A percentile compares a stretch with the other conserved stretches of the same genome.
Evolutionary conservation across 202 grass and related monocot species (phyloP).

Genomic region (Cymbopogon flexuosus): DNA sequence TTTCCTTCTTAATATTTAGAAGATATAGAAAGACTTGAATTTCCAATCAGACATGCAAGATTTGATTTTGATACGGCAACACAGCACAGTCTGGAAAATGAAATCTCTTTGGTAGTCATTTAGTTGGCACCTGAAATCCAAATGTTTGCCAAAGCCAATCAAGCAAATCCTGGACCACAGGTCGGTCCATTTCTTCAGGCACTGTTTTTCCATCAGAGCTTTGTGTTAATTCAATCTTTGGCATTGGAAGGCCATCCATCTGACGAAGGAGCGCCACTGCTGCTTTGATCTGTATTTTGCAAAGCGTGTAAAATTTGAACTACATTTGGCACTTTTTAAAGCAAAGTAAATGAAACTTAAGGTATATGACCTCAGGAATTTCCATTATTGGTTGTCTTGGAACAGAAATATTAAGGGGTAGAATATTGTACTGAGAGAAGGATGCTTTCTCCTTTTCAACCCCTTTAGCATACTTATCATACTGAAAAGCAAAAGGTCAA

Average conservation of each 20-base stretch:
- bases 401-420: constrained; percentile 73
- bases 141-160: constrained; percentile 86
- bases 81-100: not conserved
- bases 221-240: constrained; percentile 19
- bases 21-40: not conserved
- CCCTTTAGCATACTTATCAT: constrained; percentile 36
- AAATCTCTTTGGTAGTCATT: not conserved
- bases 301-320: not conserved
- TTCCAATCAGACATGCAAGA: not conserved
- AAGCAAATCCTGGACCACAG: constrained; percentile 54
- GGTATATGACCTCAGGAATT: constrained; percentile 70
- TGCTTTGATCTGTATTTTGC: constrained; percentile 66
- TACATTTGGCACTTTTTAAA: constrained; percentile 2
- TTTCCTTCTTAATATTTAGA: not conserved
- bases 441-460: constrained; percentile 67
- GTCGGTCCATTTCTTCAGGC: not conserved
- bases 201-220: constrained; percentile 11
- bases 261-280: constrained; percentile 52
- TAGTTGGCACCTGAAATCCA: constrained; percentile 80
- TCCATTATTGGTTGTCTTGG: constrained; percentile 64
- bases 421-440: constrained; percentile 82
- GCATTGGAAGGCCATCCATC: constrained; percentile 34
- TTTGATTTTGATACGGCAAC: constrained; percentile 16
- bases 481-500: constrained; percentile 36
- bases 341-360: constrained; percentile 7